Evolutionary conservation across 495 filamentous ascomycete genomes (phyloP).

Genomic region (Ramalina intermedia): DNA sequence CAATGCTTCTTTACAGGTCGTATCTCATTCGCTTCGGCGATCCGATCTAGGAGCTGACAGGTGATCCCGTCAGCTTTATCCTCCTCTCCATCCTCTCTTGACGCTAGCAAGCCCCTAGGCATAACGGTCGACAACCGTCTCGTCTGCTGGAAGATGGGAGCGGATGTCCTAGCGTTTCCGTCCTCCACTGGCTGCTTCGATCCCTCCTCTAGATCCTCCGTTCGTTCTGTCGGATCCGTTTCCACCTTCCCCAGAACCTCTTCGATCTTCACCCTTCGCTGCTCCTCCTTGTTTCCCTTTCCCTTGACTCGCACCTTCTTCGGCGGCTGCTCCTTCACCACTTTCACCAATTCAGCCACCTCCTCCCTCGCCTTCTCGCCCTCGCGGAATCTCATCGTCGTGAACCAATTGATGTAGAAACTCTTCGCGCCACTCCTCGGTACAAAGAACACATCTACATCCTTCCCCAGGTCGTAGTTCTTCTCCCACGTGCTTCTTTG

Average conservation of each 20-base stretch:
- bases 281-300: conserved; percentile 5
- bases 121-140: not conserved
- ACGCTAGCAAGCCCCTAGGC: not conserved
- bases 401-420: conserved; percentile 14
- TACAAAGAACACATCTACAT: conserved; percentile 5
- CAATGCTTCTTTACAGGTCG: too few relatives aligned
- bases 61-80: not conserved
- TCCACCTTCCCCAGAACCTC: not conserved
- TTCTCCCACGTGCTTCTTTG: conserved; percentile 13
- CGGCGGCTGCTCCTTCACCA: conserved; percentile 9
- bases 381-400: conserved; percentile 10
- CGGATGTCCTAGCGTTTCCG: too few relatives aligned
- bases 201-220: too few relatives aligned
- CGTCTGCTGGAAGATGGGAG: not conserved
- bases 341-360: conserved; percentile 1
- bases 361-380: conserved; percentile 9
- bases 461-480: conserved; percentile 2
- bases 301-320: conserved; percentile 10
- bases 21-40: not conserved
- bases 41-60: not conserved
- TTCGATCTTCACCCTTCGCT: conserved; percentile 1
- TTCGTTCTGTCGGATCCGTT: too few relatives aligned
- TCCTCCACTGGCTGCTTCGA: too few relatives aligned
- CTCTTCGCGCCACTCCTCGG: conserved; percentile 11
- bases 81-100: not conserved